These are phyloP conservation scores for Hypomyces rosellus DNA, from an alignment of 2,329 filamentous ascomycete genomes.

Conservation along the genomic window DNA sequence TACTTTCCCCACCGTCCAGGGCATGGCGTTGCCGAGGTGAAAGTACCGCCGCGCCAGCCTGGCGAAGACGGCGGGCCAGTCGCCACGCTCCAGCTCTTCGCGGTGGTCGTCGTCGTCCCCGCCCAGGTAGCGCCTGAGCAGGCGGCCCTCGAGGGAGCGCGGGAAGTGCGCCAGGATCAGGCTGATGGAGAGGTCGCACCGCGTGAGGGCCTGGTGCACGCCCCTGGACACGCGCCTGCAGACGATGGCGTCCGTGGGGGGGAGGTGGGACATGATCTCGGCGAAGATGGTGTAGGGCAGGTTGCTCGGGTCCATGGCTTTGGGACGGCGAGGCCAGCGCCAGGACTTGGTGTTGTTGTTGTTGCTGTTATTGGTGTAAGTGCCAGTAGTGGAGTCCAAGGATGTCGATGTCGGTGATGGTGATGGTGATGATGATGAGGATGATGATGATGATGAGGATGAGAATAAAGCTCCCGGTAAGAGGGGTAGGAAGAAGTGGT, in stretches of 20 bases:
- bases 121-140: conserved; percentile 18
- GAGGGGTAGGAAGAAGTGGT: no score
- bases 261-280: conserved; percentile 43
- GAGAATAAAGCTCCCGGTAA: no score
- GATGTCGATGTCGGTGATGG: neutral
- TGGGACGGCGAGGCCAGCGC: neutral
- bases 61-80: conserved; percentile 42
- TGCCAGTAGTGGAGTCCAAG: no score
- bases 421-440: neutral
- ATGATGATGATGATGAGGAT: neutral
- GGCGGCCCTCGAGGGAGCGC: conserved; percentile 45
- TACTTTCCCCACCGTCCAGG: conserved; percentile 27
- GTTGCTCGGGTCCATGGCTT: conserved; percentile 31
- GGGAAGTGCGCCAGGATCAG: conserved; percentile 48
- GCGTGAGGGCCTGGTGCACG: conserved; percentile 45
- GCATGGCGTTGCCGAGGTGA: conserved; percentile 42
- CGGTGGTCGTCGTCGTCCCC: conserved; percentile 2
- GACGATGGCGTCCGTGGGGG: conserved; percentile 42
- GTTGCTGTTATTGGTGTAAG: neutral
- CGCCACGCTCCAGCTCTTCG: conserved; percentile 13
- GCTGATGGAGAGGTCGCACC: conserved; percentile 37
- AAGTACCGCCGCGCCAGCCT: conserved; percentile 48
- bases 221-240: conserved; percentile 46
- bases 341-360: neutral
- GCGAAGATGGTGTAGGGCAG: conserved; percentile 56